Evolutionary conservation across 139 green algal genomes (phyloP), one percentile per base, ranked within the genome.

Genomic region (Picochlorum sp.): DNA sequence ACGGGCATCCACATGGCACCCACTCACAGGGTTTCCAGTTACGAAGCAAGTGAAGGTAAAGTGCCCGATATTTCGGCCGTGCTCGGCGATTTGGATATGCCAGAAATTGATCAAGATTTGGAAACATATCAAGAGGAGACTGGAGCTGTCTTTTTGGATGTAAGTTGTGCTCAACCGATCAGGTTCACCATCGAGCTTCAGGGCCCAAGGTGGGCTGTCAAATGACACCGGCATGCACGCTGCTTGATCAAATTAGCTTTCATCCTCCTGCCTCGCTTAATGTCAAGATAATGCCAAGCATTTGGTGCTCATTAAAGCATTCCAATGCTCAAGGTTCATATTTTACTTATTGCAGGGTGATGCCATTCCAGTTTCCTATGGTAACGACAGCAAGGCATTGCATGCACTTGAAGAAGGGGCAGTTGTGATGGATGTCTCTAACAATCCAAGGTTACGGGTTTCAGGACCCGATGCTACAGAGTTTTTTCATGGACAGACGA

Each of bases 401-500:
- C 32, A 70, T 25, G 75, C 77, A 8, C 40, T 79, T 24, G 47
- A 66, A 13, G 54, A 50, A 7, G 81, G 74, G n/a, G 73, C 69
- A 14, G 79, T 72, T 12, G 33, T 94, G 0, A 47, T 85, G n/a
- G 84, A 91, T 69, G 44, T 56, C 33, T 86, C 69, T n/a, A 75
- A 93, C 65, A 91, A 82, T 77, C 76, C 79, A 9, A 70, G 85
- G 6, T 18, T 94, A 28, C 73, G 80, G 0, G 31, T 94, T 40
- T 28, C 55, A 1, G 85, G 85, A 1, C 57, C 64, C 1, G 85
- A 70, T 41, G 33, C 67, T 0, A 31, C 78, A 9, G 41, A 58
- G 0, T 84, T 93, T 39, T 59, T 93, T 29, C 85, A 93, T 37
- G 73, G 72, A 41, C 85, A 93, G 68, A 74, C 66, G 24, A 91